These are phyloP conservation scores for Ceriops zippeliana DNA, from an alignment of 345 rosid species.

Conservation along the genomic window DNA sequence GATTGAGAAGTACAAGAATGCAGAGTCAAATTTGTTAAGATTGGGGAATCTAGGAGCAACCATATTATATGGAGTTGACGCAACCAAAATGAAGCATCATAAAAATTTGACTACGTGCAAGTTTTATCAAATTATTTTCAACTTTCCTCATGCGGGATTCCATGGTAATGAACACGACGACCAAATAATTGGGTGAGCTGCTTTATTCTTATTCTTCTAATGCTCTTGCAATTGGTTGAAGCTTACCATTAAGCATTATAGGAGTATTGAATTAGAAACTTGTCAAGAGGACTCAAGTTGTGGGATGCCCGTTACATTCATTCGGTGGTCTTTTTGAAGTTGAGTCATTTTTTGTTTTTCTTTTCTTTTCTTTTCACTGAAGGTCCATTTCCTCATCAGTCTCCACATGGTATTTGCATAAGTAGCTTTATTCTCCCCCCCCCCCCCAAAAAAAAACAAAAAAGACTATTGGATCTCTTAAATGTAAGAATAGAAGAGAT, in stretches of 20 bases:
- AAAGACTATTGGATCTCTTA: constrained; percentile 1
- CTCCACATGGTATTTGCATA: no score
- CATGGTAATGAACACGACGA: constrained; percentile 35
- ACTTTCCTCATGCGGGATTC: constrained; percentile 72
- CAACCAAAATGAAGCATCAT: constrained; percentile 38
- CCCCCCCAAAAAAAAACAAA: background rate
- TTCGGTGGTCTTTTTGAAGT: no score
- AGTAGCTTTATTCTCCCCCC: background rate
- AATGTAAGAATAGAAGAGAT: background rate
- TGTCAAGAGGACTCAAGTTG: no score
- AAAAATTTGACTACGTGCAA: constrained; percentile 29
- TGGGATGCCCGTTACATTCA: no score
- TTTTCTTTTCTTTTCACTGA: no score
- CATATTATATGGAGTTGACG: constrained; percentile 50
- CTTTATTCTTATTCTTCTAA: no score
- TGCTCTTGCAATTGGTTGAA: no score
- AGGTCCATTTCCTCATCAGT: no score
- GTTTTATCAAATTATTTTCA: constrained; percentile 50
- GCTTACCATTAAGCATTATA: no score
- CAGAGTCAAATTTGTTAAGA: constrained; percentile 36
- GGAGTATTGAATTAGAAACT: no score
- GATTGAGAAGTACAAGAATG: constrained; percentile 38
- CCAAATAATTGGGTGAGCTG: constrained; percentile 29
- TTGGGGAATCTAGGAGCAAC: constrained; percentile 40
- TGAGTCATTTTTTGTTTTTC: no score